Percentiles rank a stretch among this genome's conserved stretches.
Evolutionary conservation across 2,329 filamentous ascomycete genomes (phyloP).

Genomic region (Ophiocordyceps australis): DNA sequence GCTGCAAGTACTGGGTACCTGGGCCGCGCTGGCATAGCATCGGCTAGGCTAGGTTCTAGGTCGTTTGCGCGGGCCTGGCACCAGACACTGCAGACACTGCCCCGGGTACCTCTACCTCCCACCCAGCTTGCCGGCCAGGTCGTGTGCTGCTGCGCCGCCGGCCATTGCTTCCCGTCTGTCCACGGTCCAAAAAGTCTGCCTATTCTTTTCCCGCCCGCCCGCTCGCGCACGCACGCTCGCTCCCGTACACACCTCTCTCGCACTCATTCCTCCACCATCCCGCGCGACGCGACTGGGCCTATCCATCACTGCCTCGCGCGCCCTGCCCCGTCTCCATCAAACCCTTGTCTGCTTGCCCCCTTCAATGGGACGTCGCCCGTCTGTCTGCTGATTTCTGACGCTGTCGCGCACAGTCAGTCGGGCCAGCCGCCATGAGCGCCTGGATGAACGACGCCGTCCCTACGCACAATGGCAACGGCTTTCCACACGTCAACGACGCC

Average conservation of each 20-base stretch:
- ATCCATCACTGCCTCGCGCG: constrained; percentile 24
- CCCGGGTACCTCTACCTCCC: no score
- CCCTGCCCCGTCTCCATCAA: constrained; percentile 23
- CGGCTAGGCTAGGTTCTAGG: no score
- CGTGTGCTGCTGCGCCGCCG: no score
- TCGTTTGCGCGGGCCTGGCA: no score
- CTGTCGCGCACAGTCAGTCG: constrained; percentile 22
- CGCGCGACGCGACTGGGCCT: constrained; percentile 21
- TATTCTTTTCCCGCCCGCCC: no score
- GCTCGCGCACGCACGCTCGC: constrained; percentile 7
- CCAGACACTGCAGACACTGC: no score
- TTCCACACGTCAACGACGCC: constrained; percentile 44
- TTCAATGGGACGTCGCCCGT: constrained; percentile 21
- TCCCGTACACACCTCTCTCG: constrained; percentile 1
- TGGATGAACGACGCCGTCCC: constrained; percentile 56
- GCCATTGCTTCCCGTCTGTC: no score
- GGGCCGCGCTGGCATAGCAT: no score
- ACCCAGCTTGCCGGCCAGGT: no score
- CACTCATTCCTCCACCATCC: constrained; percentile 17
- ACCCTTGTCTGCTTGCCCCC: constrained; percentile 17
- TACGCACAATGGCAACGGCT: constrained; percentile 54
- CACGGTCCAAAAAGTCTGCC: no score
- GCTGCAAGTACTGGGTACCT: no score
- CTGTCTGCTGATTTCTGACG: constrained; percentile 25
- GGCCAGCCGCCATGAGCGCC: constrained; percentile 44